A percentile compares a stretch with the other conserved stretches of the same genome.
phyloP scores from a whole-genome alignment of 2,329 filamentous ascomycete genomes.

The Parastagonospora nodorum region DNA sequence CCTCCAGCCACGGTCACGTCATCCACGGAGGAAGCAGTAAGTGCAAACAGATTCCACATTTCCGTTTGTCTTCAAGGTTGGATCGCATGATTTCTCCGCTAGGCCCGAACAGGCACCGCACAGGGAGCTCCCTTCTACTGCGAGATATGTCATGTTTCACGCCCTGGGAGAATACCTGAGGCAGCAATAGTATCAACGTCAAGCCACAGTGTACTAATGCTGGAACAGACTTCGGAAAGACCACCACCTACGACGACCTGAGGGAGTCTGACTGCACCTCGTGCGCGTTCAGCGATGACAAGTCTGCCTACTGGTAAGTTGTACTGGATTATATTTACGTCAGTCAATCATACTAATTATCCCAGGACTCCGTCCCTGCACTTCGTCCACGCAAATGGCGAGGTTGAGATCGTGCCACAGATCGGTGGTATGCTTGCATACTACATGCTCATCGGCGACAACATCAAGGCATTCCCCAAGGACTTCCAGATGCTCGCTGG shows the following conservation, averaged over 20 bases:
- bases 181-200: conserved; percentile 23
- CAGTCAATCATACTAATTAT: background rate
- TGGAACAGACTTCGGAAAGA: conserved; percentile 60
- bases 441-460: conserved; percentile 77
- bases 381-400: conserved; percentile 67
- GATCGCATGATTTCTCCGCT: conserved; percentile 9
- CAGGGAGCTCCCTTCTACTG: conserved; percentile 1
- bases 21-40: conserved; percentile 51
- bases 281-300: conserved; percentile 56
- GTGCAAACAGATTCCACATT: conserved; percentile 54
- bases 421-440: conserved; percentile 63
- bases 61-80: conserved; percentile 49
- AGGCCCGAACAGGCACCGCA: conserved; percentile 3
- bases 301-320: conserved; percentile 49
- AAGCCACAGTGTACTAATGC: conserved; percentile 25
- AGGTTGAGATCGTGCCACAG: conserved; percentile 68
- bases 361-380: conserved; percentile 66
- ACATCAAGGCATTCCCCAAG: conserved; percentile 72
- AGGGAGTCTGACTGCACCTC: conserved; percentile 71
- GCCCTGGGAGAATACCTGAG: conserved; percentile 7
- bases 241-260: conserved; percentile 66
- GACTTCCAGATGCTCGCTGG: conserved; percentile 75
- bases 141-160: conserved; percentile 3
- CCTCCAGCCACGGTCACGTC: conserved; percentile 38
- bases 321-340: background rate